phyloP scores from a whole-genome alignment of 768 basidiomycete species.

The Tulasnella sp. region DNA sequence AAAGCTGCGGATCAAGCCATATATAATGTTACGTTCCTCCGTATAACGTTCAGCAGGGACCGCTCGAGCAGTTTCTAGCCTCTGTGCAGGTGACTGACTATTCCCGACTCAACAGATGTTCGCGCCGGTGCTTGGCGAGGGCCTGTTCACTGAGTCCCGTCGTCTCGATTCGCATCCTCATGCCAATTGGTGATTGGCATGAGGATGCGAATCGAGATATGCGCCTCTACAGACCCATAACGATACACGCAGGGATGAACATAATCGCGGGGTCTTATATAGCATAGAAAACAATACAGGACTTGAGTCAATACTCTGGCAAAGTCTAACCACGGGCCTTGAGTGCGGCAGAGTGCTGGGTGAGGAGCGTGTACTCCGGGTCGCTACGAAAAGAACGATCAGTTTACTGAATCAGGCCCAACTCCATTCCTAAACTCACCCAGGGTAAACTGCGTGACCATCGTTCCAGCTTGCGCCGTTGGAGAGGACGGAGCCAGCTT shows the following conservation, averaged over 20 bases:
- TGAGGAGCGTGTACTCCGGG: slow-evolving; percentile 50
- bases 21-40: no score
- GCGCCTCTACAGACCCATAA: no score
- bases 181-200: no score
- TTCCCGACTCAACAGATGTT: no score
- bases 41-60: no score
- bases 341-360: slow-evolving; percentile 51
- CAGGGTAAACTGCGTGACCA: slow-evolving; percentile 56
- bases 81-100: background rate
- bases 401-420: background rate
- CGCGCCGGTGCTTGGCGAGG: no score
- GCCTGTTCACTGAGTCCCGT: no score
- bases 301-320: background rate
- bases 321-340: slow-evolving; percentile 46
- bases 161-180: no score
- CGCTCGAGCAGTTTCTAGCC: no score
- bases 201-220: no score
- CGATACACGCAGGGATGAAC: no score
- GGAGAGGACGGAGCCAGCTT: slow-evolving; percentile 50
- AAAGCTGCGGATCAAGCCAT: no score
- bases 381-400: slow-evolving; percentile 42
- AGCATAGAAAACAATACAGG: background rate
- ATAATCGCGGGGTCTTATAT: background rate
- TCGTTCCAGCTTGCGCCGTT: slow-evolving; percentile 52
- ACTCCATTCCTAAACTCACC: background rate